These are phyloP conservation scores for Mortierella polycephala DNA, from an alignment of 371 early-diverging fungal species.

Conservation along the genomic window DNA sequence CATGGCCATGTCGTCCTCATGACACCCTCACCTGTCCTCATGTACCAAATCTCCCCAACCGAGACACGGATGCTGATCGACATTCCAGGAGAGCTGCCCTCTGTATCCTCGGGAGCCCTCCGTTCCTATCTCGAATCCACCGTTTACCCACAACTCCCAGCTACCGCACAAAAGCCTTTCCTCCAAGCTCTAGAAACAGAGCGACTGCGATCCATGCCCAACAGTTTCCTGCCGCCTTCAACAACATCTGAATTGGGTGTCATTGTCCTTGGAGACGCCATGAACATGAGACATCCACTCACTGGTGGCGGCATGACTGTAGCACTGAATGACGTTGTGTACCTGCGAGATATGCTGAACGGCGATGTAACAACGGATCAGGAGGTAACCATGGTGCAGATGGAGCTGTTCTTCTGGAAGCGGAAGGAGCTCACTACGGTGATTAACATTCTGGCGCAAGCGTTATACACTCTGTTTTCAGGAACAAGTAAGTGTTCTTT, in stretches of 20 bases:
- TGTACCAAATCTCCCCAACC: conserved; percentile 90
- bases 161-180: conserved; percentile 68
- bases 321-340: conserved; percentile 87
- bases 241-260: conserved; percentile 68
- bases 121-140: conserved; percentile 63
- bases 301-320: conserved; percentile 98
- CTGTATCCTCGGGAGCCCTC: conserved; percentile 24
- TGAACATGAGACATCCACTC: conserved; percentile 94
- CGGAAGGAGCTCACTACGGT: conserved; percentile 77
- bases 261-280: conserved; percentile 90
- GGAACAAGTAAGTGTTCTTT: conserved; percentile 60
- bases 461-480: conserved; percentile 88
- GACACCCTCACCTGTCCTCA: conserved; percentile 84
- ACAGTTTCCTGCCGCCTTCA: conserved; percentile 84
- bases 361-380: conserved; percentile 62
- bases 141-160: conserved; percentile 78
- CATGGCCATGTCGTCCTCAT: conserved; percentile 93
- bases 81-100: conserved; percentile 88
- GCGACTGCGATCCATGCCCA: conserved; percentile 88
- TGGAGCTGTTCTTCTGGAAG: conserved; percentile 79
- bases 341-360: conserved; percentile 58
- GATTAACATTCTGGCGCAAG: conserved; percentile 91
- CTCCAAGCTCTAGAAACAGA: conserved; percentile 74
- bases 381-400: conserved; percentile 62
- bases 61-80: conserved; percentile 94